A percentile compares a stretch with the other conserved stretches of the same genome.
Conservation (phyloP, 192 early-diverging fungal species). For the Backusella australiensis region DNA sequence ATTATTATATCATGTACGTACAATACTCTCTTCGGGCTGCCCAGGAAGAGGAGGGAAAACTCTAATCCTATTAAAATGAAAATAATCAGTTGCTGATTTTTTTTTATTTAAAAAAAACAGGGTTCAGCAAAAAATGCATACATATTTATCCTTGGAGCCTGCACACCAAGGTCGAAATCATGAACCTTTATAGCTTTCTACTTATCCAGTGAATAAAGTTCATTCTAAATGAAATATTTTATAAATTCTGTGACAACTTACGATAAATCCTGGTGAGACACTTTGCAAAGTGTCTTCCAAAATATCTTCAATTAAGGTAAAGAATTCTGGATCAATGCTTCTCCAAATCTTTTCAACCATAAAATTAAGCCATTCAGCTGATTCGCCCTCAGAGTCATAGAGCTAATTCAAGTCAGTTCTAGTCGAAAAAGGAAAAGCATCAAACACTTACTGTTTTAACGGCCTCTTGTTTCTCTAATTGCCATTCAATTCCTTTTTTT, state of each 20-base stretch:
- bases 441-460: slow-evolving; percentile 15
- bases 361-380: slow-evolving; percentile 34
- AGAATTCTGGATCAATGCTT: slow-evolving; percentile 28
- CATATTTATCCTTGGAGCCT: slow-evolving; percentile 28
- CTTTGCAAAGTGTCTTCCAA: slow-evolving; percentile 24
- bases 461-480: slow-evolving; percentile 18
- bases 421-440: not conserved
- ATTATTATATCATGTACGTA: not conserved
- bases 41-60: slow-evolving; percentile 25
- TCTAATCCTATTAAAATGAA: slow-evolving; percentile 3
- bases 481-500: slow-evolving; percentile 23
- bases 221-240: not conserved
- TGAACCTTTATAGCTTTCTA: slow-evolving; percentile 31
- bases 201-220: not conserved
- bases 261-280: slow-evolving; percentile 13
- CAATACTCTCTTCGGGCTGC: slow-evolving; percentile 29
- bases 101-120: not conserved
- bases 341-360: slow-evolving; percentile 30
- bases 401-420: not conserved
- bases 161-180: slow-evolving; percentile 34
- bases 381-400: slow-evolving; percentile 20
- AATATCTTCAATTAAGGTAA: slow-evolving; percentile 25
- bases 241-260: not conserved
- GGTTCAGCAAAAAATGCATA: not conserved
- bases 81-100: not conserved